Percentiles rank a stretch among this genome's conserved stretches.
Evolutionary conservation across 202 grass and related monocot species (phyloP).

Genomic region (Setaria viridis): DNA sequence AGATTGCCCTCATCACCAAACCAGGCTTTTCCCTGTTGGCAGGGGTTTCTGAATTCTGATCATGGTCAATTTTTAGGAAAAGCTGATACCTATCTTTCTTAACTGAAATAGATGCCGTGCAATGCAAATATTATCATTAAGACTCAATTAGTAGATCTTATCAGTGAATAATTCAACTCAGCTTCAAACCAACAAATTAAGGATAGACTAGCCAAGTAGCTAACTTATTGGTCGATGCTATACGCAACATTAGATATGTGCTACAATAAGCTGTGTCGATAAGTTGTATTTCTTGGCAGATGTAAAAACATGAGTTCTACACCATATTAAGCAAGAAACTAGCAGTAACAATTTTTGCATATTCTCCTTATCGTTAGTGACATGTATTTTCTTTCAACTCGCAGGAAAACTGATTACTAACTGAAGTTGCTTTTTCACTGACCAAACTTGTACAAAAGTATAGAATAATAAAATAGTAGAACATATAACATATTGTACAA

Average conservation of each 20-base stretch:
- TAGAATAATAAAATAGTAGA: neutral
- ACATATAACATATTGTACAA: neutral
- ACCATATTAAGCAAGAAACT: neutral
- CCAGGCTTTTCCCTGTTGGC: neutral
- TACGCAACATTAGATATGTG: neutral
- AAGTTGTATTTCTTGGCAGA: neutral
- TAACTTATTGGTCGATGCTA: neutral
- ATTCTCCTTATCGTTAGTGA: neutral
- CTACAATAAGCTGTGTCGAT: neutral
- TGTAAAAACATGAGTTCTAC: neutral
- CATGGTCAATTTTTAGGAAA: neutral
- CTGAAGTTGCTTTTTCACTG: neutral
- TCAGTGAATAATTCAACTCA: neutral
- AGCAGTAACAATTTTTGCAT: neutral
- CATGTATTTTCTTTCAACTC: neutral
- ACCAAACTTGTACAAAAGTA: constrained; percentile 16
- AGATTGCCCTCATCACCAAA: neutral
- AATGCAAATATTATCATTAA: neutral
- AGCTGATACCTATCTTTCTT: neutral
- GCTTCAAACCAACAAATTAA: neutral
- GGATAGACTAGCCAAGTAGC: neutral
- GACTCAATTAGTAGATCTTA: neutral
- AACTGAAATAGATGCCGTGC: neutral
- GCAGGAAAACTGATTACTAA: neutral
- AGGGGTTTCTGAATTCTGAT: neutral